Evolutionary conservation across 352 stramenopile species (phyloP), one percentile per base, ranked within the genome.

Genomic region (Nothophytophthora sp.): DNA sequence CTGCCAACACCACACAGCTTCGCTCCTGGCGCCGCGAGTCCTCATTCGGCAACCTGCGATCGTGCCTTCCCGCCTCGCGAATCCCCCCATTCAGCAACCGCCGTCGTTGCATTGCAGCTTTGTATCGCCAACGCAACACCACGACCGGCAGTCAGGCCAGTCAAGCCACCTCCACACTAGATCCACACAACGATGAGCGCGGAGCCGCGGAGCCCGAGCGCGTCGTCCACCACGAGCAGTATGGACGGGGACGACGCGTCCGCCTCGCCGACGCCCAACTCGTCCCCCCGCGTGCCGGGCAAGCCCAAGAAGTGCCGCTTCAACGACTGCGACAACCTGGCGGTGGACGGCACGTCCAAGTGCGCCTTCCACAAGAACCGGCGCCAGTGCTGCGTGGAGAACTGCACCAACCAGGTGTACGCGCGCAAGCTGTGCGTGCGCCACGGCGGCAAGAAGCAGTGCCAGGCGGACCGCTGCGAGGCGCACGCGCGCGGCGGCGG

Each of bases 351-450:
- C 61, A 88, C 78, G 8, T 70, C 65, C 73, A 90, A 90, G 57
- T 92, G 81, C 61, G 66, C 78, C 20, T 90, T 90, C 59, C 81
- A 92, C 66, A 90, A 90, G 64, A 92, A 92, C 55, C 76, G 81
- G 41, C 75, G 79, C 25, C 76, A 90, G 48, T 92, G 81, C 63
- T 88, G 75, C 62, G 76, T 89, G 16, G 71, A 77, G 25, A 88
- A 87, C 62, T 92, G 81, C 63, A 90, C 76, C 13, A 92, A 92
- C 65, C 81, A 92, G 60, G 81, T 92, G 16, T 90, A 90, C 55
- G 81, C 81, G 46, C 81, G 81, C 30, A 88, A 90, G 56, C 57
- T 92, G 29, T 92, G 81, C 51, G 81, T 92, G 42, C 81, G 81
- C 35, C 81, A 92, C 52, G 81, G 81, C 38, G 81, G 81, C 28